Conservation (phyloP, 73 alveolate species). For the Stentor roeselii region DNA sequence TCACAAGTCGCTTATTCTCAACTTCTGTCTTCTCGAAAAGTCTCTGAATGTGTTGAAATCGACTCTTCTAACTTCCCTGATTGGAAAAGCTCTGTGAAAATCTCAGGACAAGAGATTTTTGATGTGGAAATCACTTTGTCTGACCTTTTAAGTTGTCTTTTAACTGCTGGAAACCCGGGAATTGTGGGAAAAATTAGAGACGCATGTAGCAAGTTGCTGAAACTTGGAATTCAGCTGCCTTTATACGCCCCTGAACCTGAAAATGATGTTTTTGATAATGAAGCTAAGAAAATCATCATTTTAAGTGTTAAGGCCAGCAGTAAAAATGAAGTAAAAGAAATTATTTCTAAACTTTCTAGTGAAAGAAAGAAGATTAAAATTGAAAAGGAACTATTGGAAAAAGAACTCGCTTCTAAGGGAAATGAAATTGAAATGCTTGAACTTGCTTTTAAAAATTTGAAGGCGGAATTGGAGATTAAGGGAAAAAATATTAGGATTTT, state of each 20-base stretch:
- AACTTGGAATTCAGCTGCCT: constrained; percentile 6
- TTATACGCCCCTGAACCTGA: neutral
- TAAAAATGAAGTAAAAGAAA: constrained; percentile 8
- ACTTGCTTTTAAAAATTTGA: neutral
- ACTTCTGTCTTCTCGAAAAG: neutral
- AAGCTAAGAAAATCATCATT: neutral
- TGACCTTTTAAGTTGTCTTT: neutral
- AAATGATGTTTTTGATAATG: neutral
- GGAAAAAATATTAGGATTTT: neutral
- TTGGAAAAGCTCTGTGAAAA: neutral
- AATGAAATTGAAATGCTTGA: neutral
- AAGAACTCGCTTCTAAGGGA: neutral
- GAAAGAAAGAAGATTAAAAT: constrained; percentile 2
- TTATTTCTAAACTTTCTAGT: neutral
- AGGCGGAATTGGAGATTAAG: neutral
- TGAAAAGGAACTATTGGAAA: constrained; percentile 5
- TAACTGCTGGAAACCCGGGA: neutral
- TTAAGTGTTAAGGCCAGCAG: neutral
- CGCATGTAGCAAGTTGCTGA: neutral
- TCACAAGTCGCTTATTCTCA: constrained; percentile 14
- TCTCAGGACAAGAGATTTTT: neutral
- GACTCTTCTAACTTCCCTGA: neutral
- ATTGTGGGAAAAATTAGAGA: neutral
- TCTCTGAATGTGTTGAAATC: neutral
- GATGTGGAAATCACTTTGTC: neutral